phyloP scores from a whole-genome alignment of 768 basidiomycete species.

The Astraeus odoratus region DNA sequence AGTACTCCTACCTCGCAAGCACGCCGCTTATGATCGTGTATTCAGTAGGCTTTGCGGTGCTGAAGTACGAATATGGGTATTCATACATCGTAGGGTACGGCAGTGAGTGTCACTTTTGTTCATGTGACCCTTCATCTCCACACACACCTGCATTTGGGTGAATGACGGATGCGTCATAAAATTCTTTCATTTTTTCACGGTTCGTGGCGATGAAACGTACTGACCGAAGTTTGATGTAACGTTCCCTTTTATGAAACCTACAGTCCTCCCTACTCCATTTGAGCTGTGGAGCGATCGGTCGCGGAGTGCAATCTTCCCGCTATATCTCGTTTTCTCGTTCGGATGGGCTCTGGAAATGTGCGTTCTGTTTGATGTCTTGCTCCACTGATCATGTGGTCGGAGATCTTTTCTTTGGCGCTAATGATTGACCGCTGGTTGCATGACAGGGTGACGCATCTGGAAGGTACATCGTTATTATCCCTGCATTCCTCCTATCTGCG shows the following conservation, averaged over 20 bases:
- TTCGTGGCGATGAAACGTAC: neutral
- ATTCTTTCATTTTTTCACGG: neutral
- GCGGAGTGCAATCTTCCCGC: conserved; percentile 51
- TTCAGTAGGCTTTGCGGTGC: conserved; percentile 54
- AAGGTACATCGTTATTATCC: conserved; percentile 40
- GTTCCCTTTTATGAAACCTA: neutral
- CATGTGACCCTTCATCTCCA: neutral
- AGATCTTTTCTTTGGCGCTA: neutral
- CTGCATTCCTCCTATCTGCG: neutral
- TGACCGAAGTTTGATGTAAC: neutral
- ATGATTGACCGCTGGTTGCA: neutral
- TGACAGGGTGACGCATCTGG: conserved; percentile 66
- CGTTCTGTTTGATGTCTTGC: neutral
- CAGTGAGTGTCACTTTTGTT: conserved; percentile 35
- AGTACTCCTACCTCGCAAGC: conserved; percentile 66
- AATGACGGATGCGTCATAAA: neutral
- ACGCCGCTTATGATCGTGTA: conserved; percentile 56
- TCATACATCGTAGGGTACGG: conserved; percentile 37
- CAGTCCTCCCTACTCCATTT: conserved; percentile 64
- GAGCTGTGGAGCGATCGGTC: conserved; percentile 44
- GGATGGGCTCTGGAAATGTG: conserved; percentile 79
- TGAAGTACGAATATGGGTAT: conserved; percentile 72
- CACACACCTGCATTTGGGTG: conserved; percentile 1
- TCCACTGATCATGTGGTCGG: neutral
- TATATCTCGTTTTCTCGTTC: conserved; percentile 56